Conservation (phyloP, 257 asterid species). For the Rubia yunnanensis region DNA sequence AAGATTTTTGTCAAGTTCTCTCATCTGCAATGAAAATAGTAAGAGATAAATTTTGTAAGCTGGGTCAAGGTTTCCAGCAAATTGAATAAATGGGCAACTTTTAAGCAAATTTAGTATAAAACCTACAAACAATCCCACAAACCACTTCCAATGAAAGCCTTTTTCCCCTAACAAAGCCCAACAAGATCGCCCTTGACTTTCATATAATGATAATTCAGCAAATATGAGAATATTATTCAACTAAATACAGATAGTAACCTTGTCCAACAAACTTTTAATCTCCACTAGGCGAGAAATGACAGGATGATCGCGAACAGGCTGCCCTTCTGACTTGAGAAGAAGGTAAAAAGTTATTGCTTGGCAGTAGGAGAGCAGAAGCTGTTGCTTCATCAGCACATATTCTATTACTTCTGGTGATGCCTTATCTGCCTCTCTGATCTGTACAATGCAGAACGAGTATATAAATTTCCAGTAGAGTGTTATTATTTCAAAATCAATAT, state of each 20-base stretch:
- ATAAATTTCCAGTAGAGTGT: background rate
- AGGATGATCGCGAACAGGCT: slow-evolving; percentile 89
- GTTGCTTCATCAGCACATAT: slow-evolving; percentile 72
- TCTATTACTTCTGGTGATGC: slow-evolving; percentile 47
- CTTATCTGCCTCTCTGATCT: slow-evolving; percentile 46
- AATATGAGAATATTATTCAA: too few relatives aligned
- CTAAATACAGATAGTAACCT: slow-evolving; percentile 38
- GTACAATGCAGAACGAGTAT: slow-evolving; percentile 16
- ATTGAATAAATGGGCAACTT: background rate
- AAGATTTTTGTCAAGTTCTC: slow-evolving; percentile 61
- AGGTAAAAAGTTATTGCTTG: slow-evolving; percentile 91
- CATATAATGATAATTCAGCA: background rate
- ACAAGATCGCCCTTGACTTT: background rate
- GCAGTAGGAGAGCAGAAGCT: slow-evolving; percentile 74
- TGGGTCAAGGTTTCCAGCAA: background rate
- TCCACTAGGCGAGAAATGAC: slow-evolving; percentile 81
- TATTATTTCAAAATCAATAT: background rate
- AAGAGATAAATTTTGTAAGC: background rate
- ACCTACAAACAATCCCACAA: background rate
- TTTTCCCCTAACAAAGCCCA: background rate
- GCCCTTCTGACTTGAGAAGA: slow-evolving; percentile 94
- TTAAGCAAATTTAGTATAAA: background rate
- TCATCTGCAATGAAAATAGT: slow-evolving; percentile 38
- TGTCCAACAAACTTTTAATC: slow-evolving; percentile 72
- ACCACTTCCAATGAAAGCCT: background rate